A percentile compares a stretch with the other conserved stretches of the same genome.
phyloP scores from a whole-genome alignment of 352 stramenopile genomes.

The Aphanomyces cochlioides region DNA sequence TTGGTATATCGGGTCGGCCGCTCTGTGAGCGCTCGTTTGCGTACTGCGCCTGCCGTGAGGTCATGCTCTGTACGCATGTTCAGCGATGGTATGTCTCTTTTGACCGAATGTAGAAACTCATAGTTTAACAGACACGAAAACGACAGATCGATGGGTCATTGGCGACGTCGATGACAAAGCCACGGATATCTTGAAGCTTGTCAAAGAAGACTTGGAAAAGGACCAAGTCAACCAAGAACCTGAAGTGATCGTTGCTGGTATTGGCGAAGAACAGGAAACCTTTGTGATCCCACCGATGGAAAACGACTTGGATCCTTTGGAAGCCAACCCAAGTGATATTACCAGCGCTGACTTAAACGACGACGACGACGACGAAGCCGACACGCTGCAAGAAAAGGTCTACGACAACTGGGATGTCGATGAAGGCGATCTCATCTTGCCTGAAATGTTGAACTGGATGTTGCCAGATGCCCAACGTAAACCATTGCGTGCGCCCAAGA shows the following conservation, averaged over 20 bases:
- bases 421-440: constrained; percentile 29
- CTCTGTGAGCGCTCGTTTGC: not conserved
- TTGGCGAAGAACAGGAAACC: constrained; percentile 1
- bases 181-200: not conserved
- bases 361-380: constrained; percentile 20
- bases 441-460: constrained; percentile 86
- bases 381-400: constrained; percentile 9
- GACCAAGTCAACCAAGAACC: not conserved
- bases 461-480: constrained; percentile 39
- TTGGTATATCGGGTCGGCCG: too few relatives aligned
- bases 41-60: not conserved
- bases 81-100: not conserved
- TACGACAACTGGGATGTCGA: constrained; percentile 20
- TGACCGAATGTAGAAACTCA: not conserved
- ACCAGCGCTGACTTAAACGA: constrained; percentile 1
- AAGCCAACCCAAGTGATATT: not conserved
- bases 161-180: not conserved
- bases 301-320: constrained; percentile 4
- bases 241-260: constrained; percentile 4
- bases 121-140: not conserved
- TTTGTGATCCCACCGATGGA: not conserved
- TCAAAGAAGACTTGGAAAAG: not conserved
- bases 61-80: constrained; percentile 6
- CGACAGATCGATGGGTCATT: constrained; percentile 11
- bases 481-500: not conserved